phyloP scores from a whole-genome alignment of 805 yeast genomes.

The Myxozyma neglecta region DNA sequence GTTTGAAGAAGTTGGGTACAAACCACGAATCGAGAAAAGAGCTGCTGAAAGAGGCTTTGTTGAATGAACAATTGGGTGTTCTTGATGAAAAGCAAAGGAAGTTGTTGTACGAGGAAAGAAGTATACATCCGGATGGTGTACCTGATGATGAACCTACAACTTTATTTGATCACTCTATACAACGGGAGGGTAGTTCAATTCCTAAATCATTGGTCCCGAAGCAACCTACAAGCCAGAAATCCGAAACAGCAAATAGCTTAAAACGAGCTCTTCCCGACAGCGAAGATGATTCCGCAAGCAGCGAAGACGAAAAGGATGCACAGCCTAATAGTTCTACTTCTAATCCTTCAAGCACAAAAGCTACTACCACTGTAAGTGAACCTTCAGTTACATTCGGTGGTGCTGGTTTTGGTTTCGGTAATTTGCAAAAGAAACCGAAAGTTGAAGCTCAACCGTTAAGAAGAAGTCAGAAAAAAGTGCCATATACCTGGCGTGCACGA shows the following conservation, averaged over 20 bases:
- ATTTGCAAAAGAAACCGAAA: constrained; percentile 27
- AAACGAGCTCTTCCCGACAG: constrained; percentile 32
- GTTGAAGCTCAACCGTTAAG: not conserved
- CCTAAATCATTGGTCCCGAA: not conserved
- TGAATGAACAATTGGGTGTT: constrained; percentile 69
- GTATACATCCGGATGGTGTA: constrained; percentile 58
- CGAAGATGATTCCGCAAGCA: constrained; percentile 37
- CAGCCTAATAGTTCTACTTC: not conserved
- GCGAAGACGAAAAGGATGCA: constrained; percentile 11
- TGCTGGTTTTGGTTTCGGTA: constrained; percentile 53
- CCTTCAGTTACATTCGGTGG: not conserved
- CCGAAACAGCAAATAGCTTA: not conserved
- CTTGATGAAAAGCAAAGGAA: constrained; percentile 61
- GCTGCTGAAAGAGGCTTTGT: constrained; percentile 70
- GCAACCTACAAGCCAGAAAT: constrained; percentile 36
- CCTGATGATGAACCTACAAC: not conserved
- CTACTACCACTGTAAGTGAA: not conserved
- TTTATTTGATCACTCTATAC: not conserved
- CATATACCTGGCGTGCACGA: constrained; percentile 72
- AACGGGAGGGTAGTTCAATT: no score
- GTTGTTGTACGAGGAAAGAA: constrained; percentile 68
- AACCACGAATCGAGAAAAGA: constrained; percentile 69
- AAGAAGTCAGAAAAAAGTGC: constrained; percentile 46
- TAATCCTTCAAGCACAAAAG: not conserved
- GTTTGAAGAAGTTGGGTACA: constrained; percentile 76